Evolutionary conservation across 805 yeast genomes (phyloP).

Genomic region (Hanseniaspora osmophila): DNA sequence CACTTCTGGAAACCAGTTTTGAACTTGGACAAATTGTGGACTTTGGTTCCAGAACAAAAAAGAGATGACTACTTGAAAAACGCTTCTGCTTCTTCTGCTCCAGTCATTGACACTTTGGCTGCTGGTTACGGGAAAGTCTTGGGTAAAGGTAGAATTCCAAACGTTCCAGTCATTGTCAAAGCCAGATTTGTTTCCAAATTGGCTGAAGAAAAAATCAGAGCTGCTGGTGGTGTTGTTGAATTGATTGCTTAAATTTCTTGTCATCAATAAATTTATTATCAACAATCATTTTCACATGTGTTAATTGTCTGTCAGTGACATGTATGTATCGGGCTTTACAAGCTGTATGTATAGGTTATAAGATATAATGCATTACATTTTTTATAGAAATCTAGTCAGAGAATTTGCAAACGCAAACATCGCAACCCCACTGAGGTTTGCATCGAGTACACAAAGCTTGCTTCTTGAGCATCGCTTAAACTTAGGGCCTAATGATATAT

Average conservation of each 20-base stretch:
- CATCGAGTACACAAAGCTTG: too few species aligned
- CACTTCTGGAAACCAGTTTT: slow-evolving; percentile 97
- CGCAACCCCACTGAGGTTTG: too few species aligned
- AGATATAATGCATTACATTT: too few species aligned
- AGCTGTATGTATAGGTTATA: too few species aligned
- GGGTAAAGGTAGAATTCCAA: slow-evolving; percentile 97
- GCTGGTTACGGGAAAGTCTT: slow-evolving; percentile 99
- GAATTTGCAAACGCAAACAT: too few species aligned
- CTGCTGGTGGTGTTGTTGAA: slow-evolving; percentile 99
- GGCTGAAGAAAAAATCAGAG: slow-evolving; percentile 99
- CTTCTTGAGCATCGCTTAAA: too few species aligned
- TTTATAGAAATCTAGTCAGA: too few species aligned
- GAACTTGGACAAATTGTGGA: slow-evolving; percentile 97
- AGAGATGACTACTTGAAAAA: slow-evolving; percentile 85
- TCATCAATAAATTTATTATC: background rate
- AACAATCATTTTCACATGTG: background rate
- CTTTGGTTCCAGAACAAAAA: slow-evolving; percentile 84
- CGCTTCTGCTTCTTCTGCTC: slow-evolving; percentile 81
- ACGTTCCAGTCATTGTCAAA: slow-evolving; percentile 96
- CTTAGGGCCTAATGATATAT: too few species aligned
- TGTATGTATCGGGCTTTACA: background rate
- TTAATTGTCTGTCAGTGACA: background rate
- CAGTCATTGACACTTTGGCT: slow-evolving; percentile 98
- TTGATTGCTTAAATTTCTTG: slow-evolving; percentile 69
- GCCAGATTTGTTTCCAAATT: slow-evolving; percentile 98